Percentiles rank a stretch among this genome's conserved stretches.
phyloP scores from a whole-genome alignment of 805 yeast genomes.

The Yamadazyma sp. region DNA sequence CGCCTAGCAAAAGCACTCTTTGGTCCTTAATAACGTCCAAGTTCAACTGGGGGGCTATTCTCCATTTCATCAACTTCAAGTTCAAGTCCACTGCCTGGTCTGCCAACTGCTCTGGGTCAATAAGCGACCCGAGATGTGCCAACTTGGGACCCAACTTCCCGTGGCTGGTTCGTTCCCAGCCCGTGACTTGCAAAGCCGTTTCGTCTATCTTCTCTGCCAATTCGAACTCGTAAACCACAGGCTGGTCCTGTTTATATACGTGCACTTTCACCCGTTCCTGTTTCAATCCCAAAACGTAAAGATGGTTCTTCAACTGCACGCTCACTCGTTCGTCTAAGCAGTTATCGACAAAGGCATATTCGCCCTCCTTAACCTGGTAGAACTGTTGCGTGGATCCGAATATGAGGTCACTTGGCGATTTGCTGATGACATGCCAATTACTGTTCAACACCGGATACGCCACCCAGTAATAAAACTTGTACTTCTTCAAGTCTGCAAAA shows the following conservation, averaged over 20 bases:
- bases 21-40: slow-evolving; percentile 60
- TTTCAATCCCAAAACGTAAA: slow-evolving; percentile 43
- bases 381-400: slow-evolving; percentile 8
- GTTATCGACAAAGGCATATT: slow-evolving; percentile 30
- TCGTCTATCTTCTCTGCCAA: slow-evolving; percentile 10
- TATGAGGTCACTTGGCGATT: not conserved
- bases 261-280: slow-evolving; percentile 24
- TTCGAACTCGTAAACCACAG: slow-evolving; percentile 21
- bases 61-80: slow-evolving; percentile 93
- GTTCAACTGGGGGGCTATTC: slow-evolving; percentile 81
- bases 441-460: slow-evolving; percentile 62
- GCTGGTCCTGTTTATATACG: slow-evolving; percentile 23
- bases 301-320: slow-evolving; percentile 57
- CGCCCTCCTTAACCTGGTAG: slow-evolving; percentile 2
- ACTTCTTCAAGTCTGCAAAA: slow-evolving; percentile 87
- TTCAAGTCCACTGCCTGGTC: slow-evolving; percentile 92
- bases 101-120: slow-evolving; percentile 79
- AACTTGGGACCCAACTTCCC: slow-evolving; percentile 79
- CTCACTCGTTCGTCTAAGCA: slow-evolving; percentile 42
- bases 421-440: slow-evolving; percentile 4
- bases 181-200: slow-evolving; percentile 46
- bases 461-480: slow-evolving; percentile 87
- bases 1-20: slow-evolving; percentile 79
- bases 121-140: slow-evolving; percentile 77
- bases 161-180: slow-evolving; percentile 85